Evolutionary conservation across 306 rosid species (phyloP), one percentile per base, ranked within the genome.

Genomic region (Oxytropis ochrocephala): DNA sequence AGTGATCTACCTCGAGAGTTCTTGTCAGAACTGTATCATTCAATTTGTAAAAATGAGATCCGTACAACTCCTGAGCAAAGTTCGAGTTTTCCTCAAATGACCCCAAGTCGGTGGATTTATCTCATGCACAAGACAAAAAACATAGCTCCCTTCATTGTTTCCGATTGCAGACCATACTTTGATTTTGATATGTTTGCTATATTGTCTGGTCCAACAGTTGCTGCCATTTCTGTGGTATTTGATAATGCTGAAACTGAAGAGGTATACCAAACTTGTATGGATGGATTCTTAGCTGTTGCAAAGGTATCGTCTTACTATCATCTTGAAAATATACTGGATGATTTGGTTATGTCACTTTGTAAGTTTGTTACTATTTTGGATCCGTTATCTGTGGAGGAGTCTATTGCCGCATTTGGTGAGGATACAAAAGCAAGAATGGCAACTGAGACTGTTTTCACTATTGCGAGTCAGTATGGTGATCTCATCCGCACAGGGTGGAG

Each of bases 191-290:
- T 94, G 97, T 90, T 94, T 80, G 77, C 97, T 47, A 63, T 91
- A 51, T 84, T 90, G 90, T 89, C 97, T 10, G 95, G 97, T 72
- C 97, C 99, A 47, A 88, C 99, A 30, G 87, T 94, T 84, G 99
- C 99, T 72, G 97, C 96, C 27, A 83, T 94, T 67, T 94, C 99
- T 77, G 99, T 94, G 72, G 96, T 94, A 44, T 91, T 94, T 87
- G 99, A 91, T 80, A 91, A 91, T 58, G 95, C 92, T 64, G 98
- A 94, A 74, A 90, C 84, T 61, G 96, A 83, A 65, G 97, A 88
- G 68, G 87, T 94, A 38, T 88, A 85, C 85, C 90, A 94, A 85
- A 88, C 92, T 49, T 94, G 99, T 71, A 80, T 87, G 68, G 89
- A 94, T 80, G 98, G 97, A 73, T 94, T 94, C 80, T 78, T 87